Conservation (phyloP, 1,284 basidiomycete species). For the Austroboletus niveus region DNA sequence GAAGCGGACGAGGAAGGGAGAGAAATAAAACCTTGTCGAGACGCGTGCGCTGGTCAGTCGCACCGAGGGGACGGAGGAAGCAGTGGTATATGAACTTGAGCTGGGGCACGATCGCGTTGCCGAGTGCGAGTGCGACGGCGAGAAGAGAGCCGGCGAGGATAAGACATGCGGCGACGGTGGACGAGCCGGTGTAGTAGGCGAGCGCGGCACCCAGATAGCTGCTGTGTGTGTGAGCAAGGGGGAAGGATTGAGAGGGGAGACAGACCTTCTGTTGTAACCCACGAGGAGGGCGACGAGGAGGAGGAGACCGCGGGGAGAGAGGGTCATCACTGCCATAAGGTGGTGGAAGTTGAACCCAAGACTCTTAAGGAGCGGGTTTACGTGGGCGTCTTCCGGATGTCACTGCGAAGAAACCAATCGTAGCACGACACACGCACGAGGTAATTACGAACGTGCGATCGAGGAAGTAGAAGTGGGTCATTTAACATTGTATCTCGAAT, state of each 20-base stretch:
- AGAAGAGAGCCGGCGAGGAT: constrained; percentile 25
- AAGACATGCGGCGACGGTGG: constrained; percentile 26
- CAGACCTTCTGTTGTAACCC: constrained; percentile 18
- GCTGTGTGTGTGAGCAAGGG: too few species aligned
- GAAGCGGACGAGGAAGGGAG: not conserved
- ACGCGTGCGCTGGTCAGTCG: constrained; percentile 40
- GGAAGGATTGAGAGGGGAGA: not conserved
- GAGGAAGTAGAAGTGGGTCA: too few species aligned
- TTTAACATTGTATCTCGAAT: too few species aligned
- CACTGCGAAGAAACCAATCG: too few species aligned
- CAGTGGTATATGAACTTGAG: constrained; percentile 22
- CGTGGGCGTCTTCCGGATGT: too few species aligned
- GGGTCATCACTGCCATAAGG: too few species aligned
- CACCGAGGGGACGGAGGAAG: constrained; percentile 42
- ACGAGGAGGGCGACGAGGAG: constrained; percentile 18
- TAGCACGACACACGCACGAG: too few species aligned
- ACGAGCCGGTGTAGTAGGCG: constrained; percentile 31
- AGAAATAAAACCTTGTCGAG: constrained; percentile 39
- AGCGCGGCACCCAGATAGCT: constrained; percentile 20
- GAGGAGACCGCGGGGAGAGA: constrained; percentile 18
- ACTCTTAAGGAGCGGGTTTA: not conserved
- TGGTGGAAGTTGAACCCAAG: not conserved
- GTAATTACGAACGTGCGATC: too few species aligned
- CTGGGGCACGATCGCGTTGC: constrained; percentile 35
- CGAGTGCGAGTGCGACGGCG: constrained; percentile 22